phyloP scores from a whole-genome alignment of 2,329 filamentous ascomycete species.

The Phaeosphaeria sp. region DNA sequence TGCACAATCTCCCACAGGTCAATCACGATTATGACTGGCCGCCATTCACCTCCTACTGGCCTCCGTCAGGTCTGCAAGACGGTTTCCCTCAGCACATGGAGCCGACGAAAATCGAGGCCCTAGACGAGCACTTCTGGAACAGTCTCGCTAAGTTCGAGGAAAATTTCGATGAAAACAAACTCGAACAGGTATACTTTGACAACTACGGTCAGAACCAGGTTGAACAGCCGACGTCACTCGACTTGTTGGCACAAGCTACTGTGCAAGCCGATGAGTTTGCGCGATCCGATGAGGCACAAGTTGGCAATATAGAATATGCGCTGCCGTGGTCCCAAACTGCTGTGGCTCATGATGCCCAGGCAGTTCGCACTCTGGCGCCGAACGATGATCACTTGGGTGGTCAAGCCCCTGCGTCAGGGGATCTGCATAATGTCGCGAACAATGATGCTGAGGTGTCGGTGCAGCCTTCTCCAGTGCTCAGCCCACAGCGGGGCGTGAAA shows the following conservation, averaged over 20 bases:
- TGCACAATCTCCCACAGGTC: not conserved
- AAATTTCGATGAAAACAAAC: too few relatives aligned
- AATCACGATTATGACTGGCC: not conserved
- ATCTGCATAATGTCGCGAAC: too few relatives aligned
- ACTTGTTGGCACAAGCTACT: too few relatives aligned
- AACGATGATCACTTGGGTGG: not conserved
- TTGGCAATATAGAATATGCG: too few relatives aligned
- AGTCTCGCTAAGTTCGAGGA: not conserved
- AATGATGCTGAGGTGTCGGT: too few relatives aligned
- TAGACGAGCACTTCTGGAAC: not conserved
- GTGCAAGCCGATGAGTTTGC: too few relatives aligned
- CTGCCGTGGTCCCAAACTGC: too few relatives aligned
- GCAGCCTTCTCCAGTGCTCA: not conserved
- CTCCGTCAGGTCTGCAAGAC: not conserved
- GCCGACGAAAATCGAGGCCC: not conserved
- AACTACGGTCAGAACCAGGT: too few relatives aligned
- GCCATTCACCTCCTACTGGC: not conserved
- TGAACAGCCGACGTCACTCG: too few relatives aligned
- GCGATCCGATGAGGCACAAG: too few relatives aligned
- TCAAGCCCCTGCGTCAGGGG: not conserved
- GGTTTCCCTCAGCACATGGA: not conserved
- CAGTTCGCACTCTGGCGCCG: not conserved
- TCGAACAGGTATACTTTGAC: too few relatives aligned
- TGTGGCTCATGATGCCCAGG: not conserved
- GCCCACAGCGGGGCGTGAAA: not conserved